phyloP scores from a whole-genome alignment of 2,329 filamentous ascomycete species.

The Fusarium armeniacum region DNA sequence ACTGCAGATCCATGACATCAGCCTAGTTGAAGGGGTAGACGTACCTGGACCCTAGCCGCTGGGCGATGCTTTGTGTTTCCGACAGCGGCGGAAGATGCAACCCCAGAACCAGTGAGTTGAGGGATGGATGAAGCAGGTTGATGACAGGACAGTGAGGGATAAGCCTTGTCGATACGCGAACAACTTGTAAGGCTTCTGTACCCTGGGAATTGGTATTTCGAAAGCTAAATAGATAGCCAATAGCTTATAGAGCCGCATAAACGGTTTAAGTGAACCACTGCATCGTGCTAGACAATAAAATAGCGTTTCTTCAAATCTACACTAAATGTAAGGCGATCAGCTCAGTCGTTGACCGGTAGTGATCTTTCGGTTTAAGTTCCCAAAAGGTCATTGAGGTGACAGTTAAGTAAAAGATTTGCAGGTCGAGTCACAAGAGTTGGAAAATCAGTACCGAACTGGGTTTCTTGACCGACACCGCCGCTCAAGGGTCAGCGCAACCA shows the following conservation, averaged over 20 bases:
- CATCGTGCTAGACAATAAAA: constrained; percentile 14
- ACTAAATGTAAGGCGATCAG: constrained; percentile 25
- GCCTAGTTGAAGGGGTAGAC: constrained; percentile 38
- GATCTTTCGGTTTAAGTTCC: constrained; percentile 14
- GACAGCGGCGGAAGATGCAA: constrained; percentile 30
- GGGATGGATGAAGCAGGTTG: constrained; percentile 10
- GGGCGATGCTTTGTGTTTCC: constrained; percentile 38
- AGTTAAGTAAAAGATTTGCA: constrained; percentile 39
- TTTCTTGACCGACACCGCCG: constrained; percentile 37
- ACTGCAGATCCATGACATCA: constrained; percentile 55
- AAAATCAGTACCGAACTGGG: constrained; percentile 42
- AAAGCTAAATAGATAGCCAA: constrained; percentile 8
- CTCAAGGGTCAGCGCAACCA: constrained; percentile 20
- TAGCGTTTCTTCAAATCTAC: constrained; percentile 19
- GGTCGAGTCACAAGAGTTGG: constrained; percentile 25
- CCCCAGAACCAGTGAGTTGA: constrained; percentile 24
- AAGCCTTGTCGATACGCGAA: constrained; percentile 22
- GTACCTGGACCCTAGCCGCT: constrained; percentile 37
- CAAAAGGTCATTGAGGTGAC: constrained; percentile 27
- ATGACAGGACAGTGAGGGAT: constrained; percentile 20
- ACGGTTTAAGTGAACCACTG: constrained; percentile 27
- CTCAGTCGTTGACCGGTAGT: constrained; percentile 24
- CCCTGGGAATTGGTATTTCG: background rate
- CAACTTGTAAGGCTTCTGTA: constrained; percentile 18
- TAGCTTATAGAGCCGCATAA: constrained; percentile 20